Conservation (phyloP, 2,329 filamentous ascomycete species). For the Phialocephala sp. region DNA sequence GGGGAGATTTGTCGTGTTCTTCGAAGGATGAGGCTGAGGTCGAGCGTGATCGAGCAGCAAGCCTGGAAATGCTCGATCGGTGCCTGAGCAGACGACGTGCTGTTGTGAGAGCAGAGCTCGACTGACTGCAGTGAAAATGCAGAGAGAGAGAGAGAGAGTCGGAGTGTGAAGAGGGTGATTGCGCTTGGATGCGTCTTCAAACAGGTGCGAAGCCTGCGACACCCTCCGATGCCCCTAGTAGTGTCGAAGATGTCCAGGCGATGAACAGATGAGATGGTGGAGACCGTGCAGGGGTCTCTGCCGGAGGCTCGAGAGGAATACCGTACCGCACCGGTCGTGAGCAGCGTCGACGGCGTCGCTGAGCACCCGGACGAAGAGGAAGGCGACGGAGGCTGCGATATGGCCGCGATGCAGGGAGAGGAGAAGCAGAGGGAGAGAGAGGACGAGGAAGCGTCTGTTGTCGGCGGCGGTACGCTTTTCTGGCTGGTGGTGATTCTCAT, state of each 20-base stretch:
- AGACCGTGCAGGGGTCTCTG: not conserved
- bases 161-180: not conserved
- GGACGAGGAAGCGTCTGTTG: not conserved
- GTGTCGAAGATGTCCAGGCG: not conserved
- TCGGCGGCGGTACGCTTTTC: not conserved
- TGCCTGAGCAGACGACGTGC: not conserved
- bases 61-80: not conserved
- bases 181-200: conserved; percentile 11
- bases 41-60: not conserved
- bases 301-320: not conserved
- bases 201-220: conserved; percentile 8
- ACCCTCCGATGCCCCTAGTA: not conserved
- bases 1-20: not conserved
- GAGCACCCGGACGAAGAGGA: not conserved
- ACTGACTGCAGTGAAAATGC: not conserved
- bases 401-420: not conserved
- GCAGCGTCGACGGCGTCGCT: not conserved
- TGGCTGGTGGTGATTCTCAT: not conserved
- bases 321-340: not conserved
- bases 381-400: not conserved
- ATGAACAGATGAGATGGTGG: conserved; percentile 6
- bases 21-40: conserved; percentile 16
- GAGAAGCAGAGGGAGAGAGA: not conserved
- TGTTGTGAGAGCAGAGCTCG: not conserved
- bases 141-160: not conserved